Conservation (phyloP, 2,329 filamentous ascomycete genomes). For the Ophiostoma fasciatum region DNA sequence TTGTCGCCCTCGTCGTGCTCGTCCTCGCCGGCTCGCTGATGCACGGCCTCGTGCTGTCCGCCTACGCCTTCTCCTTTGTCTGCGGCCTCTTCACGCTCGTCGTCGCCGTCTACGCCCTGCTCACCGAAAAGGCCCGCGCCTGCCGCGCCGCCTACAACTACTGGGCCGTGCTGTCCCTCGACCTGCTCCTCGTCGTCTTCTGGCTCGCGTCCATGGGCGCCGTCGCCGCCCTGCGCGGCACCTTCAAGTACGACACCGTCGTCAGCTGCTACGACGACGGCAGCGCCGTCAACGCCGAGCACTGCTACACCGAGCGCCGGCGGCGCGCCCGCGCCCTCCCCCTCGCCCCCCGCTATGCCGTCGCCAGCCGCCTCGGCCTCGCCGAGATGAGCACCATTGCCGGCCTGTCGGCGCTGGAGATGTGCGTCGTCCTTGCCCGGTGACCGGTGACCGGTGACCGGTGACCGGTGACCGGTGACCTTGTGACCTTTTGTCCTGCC, state of each 20-base stretch:
- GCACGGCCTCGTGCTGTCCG: conserved; percentile 15
- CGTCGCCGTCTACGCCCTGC: conserved; percentile 15
- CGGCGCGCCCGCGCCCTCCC: neutral
- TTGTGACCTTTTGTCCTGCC: neutral
- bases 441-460: no score
- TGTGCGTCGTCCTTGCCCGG: conserved; percentile 14
- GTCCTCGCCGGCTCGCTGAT: conserved; percentile 16
- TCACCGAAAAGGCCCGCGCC: conserved; percentile 15
- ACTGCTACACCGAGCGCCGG: conserved; percentile 13
- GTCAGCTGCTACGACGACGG: conserved; percentile 16
- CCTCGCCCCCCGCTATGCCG: conserved; percentile 11
- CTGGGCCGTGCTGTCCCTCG: conserved; percentile 19
- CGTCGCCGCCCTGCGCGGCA: conserved; percentile 15
- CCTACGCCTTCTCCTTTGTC: conserved; percentile 16
- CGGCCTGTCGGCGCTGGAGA: conserved; percentile 17
- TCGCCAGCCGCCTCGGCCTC: conserved; percentile 12
- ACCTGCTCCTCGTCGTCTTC: conserved; percentile 18
- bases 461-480: neutral
- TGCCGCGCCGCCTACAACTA: conserved; percentile 18
- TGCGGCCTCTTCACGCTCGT: conserved; percentile 17
- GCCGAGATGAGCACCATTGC: conserved; percentile 18
- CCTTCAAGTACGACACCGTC: conserved; percentile 13
- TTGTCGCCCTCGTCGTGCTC: conserved; percentile 16
- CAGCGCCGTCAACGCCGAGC: conserved; percentile 13
- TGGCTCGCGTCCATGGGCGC: conserved; percentile 20